Base-by-base conservation (phyloP, 2,329 filamentous ascomycete species). In the Cryphonectria japonica region DNA sequence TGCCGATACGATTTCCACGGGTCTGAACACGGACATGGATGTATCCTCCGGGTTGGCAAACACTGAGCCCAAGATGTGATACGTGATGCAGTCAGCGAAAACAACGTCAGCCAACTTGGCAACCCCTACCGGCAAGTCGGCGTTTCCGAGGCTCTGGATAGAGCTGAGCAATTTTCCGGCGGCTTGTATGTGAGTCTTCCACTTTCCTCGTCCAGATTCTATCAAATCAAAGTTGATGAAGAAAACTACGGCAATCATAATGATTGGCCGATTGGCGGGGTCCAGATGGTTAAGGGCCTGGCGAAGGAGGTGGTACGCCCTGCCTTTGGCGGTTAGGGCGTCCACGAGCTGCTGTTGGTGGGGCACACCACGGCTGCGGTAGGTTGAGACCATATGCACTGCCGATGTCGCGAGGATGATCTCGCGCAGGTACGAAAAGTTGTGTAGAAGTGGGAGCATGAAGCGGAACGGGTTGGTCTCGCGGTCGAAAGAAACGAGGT, bases 171-270 rank as follows among this genome's bases (percentile, higher is more conserved):
- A 82, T 34, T 78, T 78, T 3, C 80, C 81, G 2, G 84, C 84
- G 2, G 83, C 84, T 66, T 85, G 80, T 32, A 86, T 79, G 70
- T 86, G 85, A 19, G 57, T 69, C 68, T 69, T 73, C 69, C 69
- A 74, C n/a, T 71, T 73, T 67, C 73, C 74, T 41, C 72, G 74
- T 34, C 73, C 72, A 52, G 73, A 72, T 65, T 74, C 73, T 66
- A 86, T 84, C 64, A 86, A 78, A 76, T 87, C 83, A 66, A 86
- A 79, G 72, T 86, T 85, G 77, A 87, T 79, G 74, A 86, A 83
- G 75, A 86, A 85, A 26, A 85, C 78, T 3, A 84, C 82, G 0
- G 84, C 82, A 0, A 84, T 82, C 2, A 86, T 78, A 2, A 85
- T 73, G 62, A 75, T 73, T 16, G 75, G 73, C 19, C 79, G 79